Base-by-base conservation (phyloP, 2,329 filamentous ascomycete species). In the Aureobasidium pullulans region DNA sequence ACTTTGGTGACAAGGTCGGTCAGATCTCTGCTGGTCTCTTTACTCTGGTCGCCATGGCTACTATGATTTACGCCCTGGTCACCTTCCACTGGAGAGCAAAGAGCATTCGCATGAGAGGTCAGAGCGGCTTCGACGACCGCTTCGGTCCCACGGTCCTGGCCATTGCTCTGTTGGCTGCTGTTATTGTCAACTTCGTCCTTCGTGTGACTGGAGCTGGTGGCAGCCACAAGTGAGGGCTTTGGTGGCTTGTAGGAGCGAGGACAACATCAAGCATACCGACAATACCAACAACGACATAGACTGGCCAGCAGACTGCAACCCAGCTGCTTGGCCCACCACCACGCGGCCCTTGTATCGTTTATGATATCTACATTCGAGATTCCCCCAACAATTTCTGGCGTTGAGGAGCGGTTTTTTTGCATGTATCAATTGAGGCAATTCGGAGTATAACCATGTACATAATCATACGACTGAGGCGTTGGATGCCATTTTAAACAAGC, bases 1-100 rank as follows among this genome's bases (percentile, higher is more conserved):
- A 99, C 81, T 99, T 99, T 69, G 94, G 94, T 72, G 94, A 99
- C 76, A 86, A 86, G 64, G 85, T 96, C 59, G 93, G 93, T 68
- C 94, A 94, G 73, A 96, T 97, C 75, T 93, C 88, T 62, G 91
- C 94, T 59, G 92, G 90, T 57, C 81, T 96, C 57, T 99, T 99
- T 79, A 97, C 94, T 0, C 79, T 91, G 66, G 93, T 99, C 59
- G 90, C 93, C 64, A 93, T 99, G 85, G 84, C 88, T 57, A 90
- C 92, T 46, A 96, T 99, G 91, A 78, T 96, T 43, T 99, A 99
- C 73, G 94, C 94, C 6, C 79, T 99, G 10, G 82, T 90, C 62
- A 97, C 93, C 34, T 99, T 96, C 76, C 94, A 99, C 73, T 99
- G 94, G 94, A 82, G 94, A 63, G 94, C 94, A 29, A 91, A 89